Conservation (phyloP, 2,329 filamentous ascomycete genomes). For the Aureobasidium musti region DNA sequence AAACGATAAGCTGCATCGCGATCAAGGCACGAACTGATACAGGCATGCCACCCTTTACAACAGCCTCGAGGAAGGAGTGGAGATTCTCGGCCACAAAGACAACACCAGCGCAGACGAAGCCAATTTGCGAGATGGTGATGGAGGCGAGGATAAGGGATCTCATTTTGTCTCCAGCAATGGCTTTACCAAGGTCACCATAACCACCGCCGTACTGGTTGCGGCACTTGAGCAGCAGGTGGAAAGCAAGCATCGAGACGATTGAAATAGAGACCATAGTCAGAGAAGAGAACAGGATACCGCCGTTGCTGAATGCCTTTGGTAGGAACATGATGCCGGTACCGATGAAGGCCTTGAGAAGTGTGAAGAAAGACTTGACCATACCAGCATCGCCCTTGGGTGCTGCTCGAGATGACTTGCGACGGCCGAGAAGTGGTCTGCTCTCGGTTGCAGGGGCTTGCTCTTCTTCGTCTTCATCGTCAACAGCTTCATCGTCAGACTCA, state of each 20-base stretch:
- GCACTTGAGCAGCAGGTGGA: constrained; percentile 70
- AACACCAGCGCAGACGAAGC: constrained; percentile 75
- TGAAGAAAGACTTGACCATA: constrained; percentile 75
- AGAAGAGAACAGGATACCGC: constrained; percentile 73
- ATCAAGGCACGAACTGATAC: constrained; percentile 63
- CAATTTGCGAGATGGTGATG: constrained; percentile 72
- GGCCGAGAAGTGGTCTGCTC: constrained; percentile 61
- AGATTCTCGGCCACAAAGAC: constrained; percentile 78
- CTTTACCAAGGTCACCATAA: constrained; percentile 71
- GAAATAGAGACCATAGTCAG: constrained; percentile 67
- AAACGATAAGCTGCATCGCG: constrained; percentile 62
- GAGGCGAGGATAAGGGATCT: constrained; percentile 67
- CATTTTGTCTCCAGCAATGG: constrained; percentile 64
- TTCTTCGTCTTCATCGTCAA: constrained; percentile 53
- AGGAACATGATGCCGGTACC: constrained; percentile 82
- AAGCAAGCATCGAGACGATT: constrained; percentile 67
- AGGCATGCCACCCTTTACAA: constrained; percentile 51
- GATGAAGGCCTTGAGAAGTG: constrained; percentile 74
- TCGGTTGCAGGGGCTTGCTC: constrained; percentile 59
- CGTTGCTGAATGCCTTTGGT: constrained; percentile 76
- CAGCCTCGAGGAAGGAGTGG: constrained; percentile 65
- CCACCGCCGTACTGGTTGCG: constrained; percentile 65
- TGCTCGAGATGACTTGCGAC: constrained; percentile 55
- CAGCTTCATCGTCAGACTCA: constrained; percentile 62
- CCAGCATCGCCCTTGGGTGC: constrained; percentile 62